These are phyloP conservation scores for Aaosphaeria arxii DNA, from an alignment of 2,329 filamentous ascomycete genomes.

Conservation along the genomic window DNA sequence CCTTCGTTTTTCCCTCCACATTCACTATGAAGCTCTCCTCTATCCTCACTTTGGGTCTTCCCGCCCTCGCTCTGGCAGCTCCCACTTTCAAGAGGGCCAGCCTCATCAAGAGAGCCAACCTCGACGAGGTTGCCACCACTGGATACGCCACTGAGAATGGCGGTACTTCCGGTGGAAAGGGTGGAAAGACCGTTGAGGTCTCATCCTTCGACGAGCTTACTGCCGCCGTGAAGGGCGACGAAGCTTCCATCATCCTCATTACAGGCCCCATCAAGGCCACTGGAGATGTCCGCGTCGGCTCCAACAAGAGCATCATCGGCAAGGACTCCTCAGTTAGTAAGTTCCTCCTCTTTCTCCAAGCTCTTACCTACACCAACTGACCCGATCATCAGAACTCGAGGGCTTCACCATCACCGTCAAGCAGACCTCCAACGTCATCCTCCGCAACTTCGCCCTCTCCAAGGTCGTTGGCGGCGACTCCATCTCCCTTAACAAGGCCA, in stretches of 20 bases:
- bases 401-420: conserved; percentile 49
- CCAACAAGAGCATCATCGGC: conserved; percentile 53
- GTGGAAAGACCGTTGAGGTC: conserved; percentile 35
- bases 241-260: conserved; percentile 47
- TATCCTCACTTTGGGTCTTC: conserved; percentile 25
- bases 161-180: conserved; percentile 39
- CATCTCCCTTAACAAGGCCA: conserved; percentile 48
- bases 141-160: conserved; percentile 35
- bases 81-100: conserved; percentile 11
- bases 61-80: conserved; percentile 32
- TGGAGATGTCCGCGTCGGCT: conserved; percentile 44
- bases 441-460: conserved; percentile 55
- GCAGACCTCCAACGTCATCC: conserved; percentile 52
- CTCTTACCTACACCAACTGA: not conserved
- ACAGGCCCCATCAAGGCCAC: conserved; percentile 44
- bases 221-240: conserved; percentile 44
- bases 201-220: conserved; percentile 39
- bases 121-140: conserved; percentile 24
- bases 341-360: conserved; percentile 1
- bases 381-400: conserved; percentile 35
- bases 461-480: conserved; percentile 53
- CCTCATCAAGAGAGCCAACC: conserved; percentile 18
- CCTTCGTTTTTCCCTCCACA: conserved; percentile 11
- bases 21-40: conserved; percentile 30
- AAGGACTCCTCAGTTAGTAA: conserved; percentile 43